Base-by-base conservation (phyloP, 345 rosid species). In the Eucalyptus viminalis region DNA sequence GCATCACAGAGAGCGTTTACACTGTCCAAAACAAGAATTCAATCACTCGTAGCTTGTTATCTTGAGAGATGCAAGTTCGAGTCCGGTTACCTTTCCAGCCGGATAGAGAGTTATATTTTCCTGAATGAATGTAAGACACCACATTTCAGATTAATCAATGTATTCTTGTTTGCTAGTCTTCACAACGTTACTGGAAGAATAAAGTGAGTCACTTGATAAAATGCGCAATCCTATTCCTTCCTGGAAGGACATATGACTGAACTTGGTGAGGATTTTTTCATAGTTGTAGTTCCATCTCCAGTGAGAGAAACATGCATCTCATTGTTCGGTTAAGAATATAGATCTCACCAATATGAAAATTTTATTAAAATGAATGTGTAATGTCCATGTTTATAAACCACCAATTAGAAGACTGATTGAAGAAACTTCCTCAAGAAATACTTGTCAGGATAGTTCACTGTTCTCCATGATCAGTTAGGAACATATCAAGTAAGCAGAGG, bases 31-130 rank as follows among this genome's bases (percentile, higher is more conserved):
- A 86, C n/a, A 34, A 37, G 54, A 85, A 69, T 69, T 34, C 53
- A 56, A 19, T 43, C 17, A 16, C 69, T 12, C 25, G 51, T 40
- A 21, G n/a, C 44, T 6, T 17, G 80, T 19, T 4, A 44, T 69
- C 51, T 12, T 22, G 80, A 31, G 86, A 53, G 58, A 40, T 40
- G 43, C 43, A 40, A 40, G 43, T 40, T 40, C 37, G 43, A 40
- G 43, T 5, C 43, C 43, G 6, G 43, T 5, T 40, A 40, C 43
- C 43, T 40, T 40, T 40, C 43, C 43, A 40, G 43, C 43, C 6
- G 43, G 43, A 40, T 40, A 40, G 43, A 5, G 86, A 53, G 58
- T 49, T 80, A 49, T 69, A 94, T 91, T 87, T 88, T 91, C 95
- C 95, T 94, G 92, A 27, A 29, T 43, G 19, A 67, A 31, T 8